Evolutionary conservation across 1,139 yeast genomes (phyloP).

Genomic region (Yamadazyma songkhlaensis): DNA sequence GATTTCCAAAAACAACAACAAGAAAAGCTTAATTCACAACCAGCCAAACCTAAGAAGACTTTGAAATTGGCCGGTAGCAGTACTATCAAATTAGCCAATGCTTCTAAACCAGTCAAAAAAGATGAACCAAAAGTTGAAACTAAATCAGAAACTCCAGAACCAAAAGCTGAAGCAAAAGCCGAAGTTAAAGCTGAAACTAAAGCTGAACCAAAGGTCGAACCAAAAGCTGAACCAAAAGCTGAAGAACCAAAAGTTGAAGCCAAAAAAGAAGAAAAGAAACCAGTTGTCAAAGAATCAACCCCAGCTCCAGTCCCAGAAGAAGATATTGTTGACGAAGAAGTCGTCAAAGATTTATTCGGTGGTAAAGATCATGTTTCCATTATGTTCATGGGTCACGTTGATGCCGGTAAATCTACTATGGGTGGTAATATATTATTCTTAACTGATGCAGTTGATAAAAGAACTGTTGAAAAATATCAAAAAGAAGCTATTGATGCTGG

Average conservation of each 20-base stretch:
- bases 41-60: slow-evolving; percentile 53
- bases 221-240: slow-evolving; percentile 50
- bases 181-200: slow-evolving; percentile 14
- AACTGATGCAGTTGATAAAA: slow-evolving; percentile 96
- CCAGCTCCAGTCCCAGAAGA: slow-evolving; percentile 59
- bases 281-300: slow-evolving; percentile 17
- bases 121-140: slow-evolving; percentile 13
- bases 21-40: slow-evolving; percentile 29
- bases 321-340: slow-evolving; percentile 82
- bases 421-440: slow-evolving; percentile 93
- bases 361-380: slow-evolving; percentile 96
- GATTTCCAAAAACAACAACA: slow-evolving; percentile 77
- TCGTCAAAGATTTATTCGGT: slow-evolving; percentile 89
- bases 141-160: slow-evolving; percentile 20
- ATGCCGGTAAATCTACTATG: slow-evolving; percentile 99
- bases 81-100: slow-evolving; percentile 66
- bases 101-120: slow-evolving; percentile 29
- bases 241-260: slow-evolving; percentile 8
- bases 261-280: slow-evolving; percentile 13
- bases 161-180: slow-evolving; percentile 12
- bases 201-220: slow-evolving; percentile 3
- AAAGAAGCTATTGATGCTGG: slow-evolving; percentile 99
- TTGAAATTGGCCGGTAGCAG: slow-evolving; percentile 66
- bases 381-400: slow-evolving; percentile 99
- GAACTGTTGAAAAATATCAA: slow-evolving; percentile 98